These are phyloP conservation scores for Glarea lozoyensis DNA, from an alignment of 495 filamentous ascomycete genomes.

Conservation along the genomic window DNA sequence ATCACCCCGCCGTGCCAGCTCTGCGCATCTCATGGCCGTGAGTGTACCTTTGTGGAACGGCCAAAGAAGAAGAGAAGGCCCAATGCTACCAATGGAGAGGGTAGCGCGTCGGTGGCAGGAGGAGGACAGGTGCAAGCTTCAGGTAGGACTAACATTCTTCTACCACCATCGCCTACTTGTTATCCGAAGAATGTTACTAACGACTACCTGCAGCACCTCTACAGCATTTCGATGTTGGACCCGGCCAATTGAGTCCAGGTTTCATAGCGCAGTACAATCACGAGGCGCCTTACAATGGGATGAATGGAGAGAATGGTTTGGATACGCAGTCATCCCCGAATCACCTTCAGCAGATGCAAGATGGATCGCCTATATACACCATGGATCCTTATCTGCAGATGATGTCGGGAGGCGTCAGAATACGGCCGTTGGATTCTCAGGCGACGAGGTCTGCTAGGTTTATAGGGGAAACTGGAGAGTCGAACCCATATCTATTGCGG, in stretches of 20 bases:
- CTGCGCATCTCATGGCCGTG: conserved; percentile 23
- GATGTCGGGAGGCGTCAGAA: conserved; percentile 9
- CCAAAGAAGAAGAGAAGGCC: conserved; percentile 22
- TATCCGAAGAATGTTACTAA: conserved; percentile 16
- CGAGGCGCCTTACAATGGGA: conserved; percentile 10
- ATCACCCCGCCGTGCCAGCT: conserved; percentile 23
- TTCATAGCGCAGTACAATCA: conserved; percentile 18
- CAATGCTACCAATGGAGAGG: conserved; percentile 16
- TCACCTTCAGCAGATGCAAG: conserved; percentile 11
- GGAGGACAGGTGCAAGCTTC: too few relatives aligned
- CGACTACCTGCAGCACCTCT: conserved; percentile 8
- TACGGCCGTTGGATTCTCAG: conserved; percentile 18
- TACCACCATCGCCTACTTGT: too few relatives aligned
- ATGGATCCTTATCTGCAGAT: conserved; percentile 19
- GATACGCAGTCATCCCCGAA: conserved; percentile 14
- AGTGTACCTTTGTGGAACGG: conserved; percentile 28
- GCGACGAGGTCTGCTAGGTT: conserved; percentile 12
- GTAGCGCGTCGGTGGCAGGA: too few relatives aligned
- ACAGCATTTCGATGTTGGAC: conserved; percentile 14
- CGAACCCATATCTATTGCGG: conserved; percentile 21
- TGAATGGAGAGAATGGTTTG: conserved; percentile 10
- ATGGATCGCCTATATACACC: conserved; percentile 14
- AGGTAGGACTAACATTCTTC: conserved; percentile 5
- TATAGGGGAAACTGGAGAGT: conserved; percentile 22
- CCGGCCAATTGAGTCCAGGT: conserved; percentile 17